A percentile compares a stretch with the other conserved stretches of the same genome.
phyloP scores from a whole-genome alignment of 208 protist genomes.

The Phytomonas francai region DNA sequence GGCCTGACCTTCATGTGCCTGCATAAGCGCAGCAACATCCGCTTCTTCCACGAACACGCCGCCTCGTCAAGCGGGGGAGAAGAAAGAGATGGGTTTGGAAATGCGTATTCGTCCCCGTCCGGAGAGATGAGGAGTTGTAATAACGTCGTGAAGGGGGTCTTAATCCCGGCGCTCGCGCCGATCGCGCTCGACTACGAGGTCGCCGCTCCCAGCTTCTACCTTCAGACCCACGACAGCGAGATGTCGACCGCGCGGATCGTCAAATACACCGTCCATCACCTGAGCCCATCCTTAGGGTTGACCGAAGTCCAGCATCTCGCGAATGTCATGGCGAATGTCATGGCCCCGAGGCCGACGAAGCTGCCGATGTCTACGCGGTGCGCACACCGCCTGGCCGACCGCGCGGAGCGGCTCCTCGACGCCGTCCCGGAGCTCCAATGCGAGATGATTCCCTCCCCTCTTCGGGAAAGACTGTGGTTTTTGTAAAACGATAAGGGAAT shows the following conservation, averaged over 20 bases:
- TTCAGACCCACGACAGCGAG: slow-evolving; percentile 80
- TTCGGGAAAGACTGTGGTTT: slow-evolving; percentile 76
- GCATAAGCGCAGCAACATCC: slow-evolving; percentile 86
- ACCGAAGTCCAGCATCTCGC: slow-evolving; percentile 74
- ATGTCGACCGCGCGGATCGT: slow-evolving; percentile 83
- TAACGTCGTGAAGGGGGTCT: slow-evolving; percentile 69
- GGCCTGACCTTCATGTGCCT: slow-evolving; percentile 88
- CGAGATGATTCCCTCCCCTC: slow-evolving; percentile 70
- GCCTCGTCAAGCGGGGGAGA: not conserved
- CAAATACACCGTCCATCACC: slow-evolving; percentile 73
- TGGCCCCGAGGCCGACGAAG: slow-evolving; percentile 75
- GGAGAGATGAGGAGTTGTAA: slow-evolving; percentile 11
- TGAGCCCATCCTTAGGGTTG: slow-evolving; percentile 60
- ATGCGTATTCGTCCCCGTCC: too few relatives aligned
- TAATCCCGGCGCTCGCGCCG: slow-evolving; percentile 64
- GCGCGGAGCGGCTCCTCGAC: slow-evolving; percentile 67
- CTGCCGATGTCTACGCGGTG: slow-evolving; percentile 85
- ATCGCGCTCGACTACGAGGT: slow-evolving; percentile 30
- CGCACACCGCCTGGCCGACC: slow-evolving; percentile 68
- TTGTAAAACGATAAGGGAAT: slow-evolving; percentile 21
- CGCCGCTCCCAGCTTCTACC: slow-evolving; percentile 63
- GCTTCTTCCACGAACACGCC: slow-evolving; percentile 58
- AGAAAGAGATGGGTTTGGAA: not conserved
- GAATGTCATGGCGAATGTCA: slow-evolving; percentile 62
- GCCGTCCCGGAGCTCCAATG: slow-evolving; percentile 54